Conservation (phyloP, 139 green algal species). For the Deuterostichococcus epilithicus region DNA sequence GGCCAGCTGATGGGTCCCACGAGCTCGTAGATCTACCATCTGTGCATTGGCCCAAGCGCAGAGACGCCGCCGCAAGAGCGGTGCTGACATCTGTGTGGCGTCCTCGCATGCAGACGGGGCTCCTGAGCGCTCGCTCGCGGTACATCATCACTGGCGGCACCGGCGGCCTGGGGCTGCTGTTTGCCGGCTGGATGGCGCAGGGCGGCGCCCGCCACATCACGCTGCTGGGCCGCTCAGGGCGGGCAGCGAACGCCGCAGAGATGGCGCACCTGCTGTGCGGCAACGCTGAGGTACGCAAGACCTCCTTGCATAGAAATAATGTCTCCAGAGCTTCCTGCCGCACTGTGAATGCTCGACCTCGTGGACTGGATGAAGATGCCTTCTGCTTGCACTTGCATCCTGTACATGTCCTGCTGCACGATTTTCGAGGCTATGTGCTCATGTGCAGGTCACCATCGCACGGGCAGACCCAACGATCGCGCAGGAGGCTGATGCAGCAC, state of each 20-base stretch:
- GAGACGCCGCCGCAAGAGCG: no score
- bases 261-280: not conserved
- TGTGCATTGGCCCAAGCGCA: no score
- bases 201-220: not conserved
- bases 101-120: not conserved
- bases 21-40: no score
- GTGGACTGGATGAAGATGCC: no score
- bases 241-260: not conserved
- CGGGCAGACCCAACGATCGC: conserved; percentile 12
- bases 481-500: not conserved
- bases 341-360: no score
- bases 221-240: conserved; percentile 5
- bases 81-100: no score
- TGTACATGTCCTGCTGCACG: not conserved
- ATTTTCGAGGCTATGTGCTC: not conserved
- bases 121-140: not conserved
- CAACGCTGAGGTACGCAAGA: not conserved
- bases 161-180: conserved; percentile 12
- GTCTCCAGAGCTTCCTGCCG: no score
- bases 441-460: not conserved
- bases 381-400: not conserved
- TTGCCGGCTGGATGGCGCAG: conserved; percentile 1
- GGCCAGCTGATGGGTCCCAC: no score
- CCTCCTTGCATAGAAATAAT: not conserved
- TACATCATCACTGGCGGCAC: conserved; percentile 15